Evolutionary conservation across 805 yeast species (phyloP).

Genomic region (Sugiyamaella floridensis): DNA sequence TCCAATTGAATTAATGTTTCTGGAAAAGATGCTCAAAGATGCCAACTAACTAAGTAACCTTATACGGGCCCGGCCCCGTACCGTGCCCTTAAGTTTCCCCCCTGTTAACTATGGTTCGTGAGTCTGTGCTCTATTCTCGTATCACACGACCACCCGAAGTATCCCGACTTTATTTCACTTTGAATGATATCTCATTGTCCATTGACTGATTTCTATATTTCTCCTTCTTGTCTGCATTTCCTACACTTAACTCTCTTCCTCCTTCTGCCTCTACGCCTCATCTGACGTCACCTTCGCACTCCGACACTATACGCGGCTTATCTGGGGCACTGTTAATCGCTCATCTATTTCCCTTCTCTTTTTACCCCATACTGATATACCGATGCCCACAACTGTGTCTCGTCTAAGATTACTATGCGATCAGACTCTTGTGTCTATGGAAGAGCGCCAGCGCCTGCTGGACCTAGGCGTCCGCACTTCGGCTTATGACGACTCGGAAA

Average conservation of each 20-base stretch:
- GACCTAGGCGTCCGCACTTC: conserved; percentile 25
- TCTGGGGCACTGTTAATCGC: background rate
- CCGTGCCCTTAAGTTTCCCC: too few relatives aligned
- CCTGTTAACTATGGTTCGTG: too few relatives aligned
- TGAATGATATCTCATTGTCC: too few relatives aligned
- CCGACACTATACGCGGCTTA: background rate
- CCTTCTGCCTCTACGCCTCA: background rate
- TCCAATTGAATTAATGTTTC: too few relatives aligned
- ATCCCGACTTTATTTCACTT: too few relatives aligned
- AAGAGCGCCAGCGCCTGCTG: conserved; percentile 27
- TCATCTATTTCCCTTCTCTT: background rate
- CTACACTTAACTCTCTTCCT: too few relatives aligned
- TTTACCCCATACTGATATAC: background rate
- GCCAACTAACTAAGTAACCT: too few relatives aligned
- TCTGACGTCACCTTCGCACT: conserved; percentile 1
- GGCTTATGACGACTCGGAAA: conserved; percentile 25
- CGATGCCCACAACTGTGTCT: conserved; percentile 5
- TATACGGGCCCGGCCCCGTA: too few relatives aligned
- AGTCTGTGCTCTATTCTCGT: too few relatives aligned
- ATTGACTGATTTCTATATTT: too few relatives aligned
- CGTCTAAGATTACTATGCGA: conserved; percentile 26
- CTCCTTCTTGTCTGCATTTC: background rate
- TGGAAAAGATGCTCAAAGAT: too few relatives aligned
- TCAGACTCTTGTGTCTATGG: conserved; percentile 26
- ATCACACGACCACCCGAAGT: too few relatives aligned